phyloP scores from a whole-genome alignment of 2,329 filamentous ascomycete genomes.

The Sporothrix humicola region DNA sequence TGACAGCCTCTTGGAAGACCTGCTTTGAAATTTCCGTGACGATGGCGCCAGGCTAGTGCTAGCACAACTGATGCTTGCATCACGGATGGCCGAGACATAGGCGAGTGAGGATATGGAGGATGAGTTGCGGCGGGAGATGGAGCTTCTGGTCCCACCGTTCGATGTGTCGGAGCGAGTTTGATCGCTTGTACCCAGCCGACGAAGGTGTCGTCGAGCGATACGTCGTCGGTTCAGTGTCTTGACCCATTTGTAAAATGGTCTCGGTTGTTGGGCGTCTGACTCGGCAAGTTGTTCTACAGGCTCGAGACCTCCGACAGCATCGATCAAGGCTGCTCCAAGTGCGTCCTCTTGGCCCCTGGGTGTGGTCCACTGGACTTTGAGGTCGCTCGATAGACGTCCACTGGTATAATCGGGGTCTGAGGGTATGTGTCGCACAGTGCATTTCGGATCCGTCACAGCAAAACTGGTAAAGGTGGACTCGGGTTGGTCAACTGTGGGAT shows the following conservation, averaged over 20 bases:
- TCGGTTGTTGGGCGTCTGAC: constrained; percentile 35
- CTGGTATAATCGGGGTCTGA: neutral
- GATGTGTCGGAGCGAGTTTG: neutral
- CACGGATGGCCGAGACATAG: constrained; percentile 81
- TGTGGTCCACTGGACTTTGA: neutral
- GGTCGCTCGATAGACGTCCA: neutral
- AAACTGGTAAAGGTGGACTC: neutral
- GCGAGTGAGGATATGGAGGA: constrained; percentile 77
- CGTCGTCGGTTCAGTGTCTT: constrained; percentile 68
- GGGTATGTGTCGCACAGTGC: neutral
- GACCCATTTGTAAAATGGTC: constrained; percentile 75
- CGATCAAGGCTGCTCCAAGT: neutral
- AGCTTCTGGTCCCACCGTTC: constrained; percentile 32
- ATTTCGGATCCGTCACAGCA: neutral
- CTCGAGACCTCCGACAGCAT: neutral
- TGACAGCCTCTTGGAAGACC: constrained; percentile 62
- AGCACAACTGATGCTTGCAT: constrained; percentile 77
- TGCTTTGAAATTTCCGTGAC: constrained; percentile 59
- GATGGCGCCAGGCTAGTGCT: constrained; percentile 71
- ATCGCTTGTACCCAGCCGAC: neutral
- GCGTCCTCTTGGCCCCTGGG: neutral
- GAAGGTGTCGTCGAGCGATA: constrained; percentile 47
- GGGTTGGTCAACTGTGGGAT: neutral
- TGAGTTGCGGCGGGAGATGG: constrained; percentile 56
- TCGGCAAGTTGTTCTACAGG: too few relatives aligned